Conservation (phyloP, 768 basidiomycete genomes). For the Naematelia aurantialba region DNA sequence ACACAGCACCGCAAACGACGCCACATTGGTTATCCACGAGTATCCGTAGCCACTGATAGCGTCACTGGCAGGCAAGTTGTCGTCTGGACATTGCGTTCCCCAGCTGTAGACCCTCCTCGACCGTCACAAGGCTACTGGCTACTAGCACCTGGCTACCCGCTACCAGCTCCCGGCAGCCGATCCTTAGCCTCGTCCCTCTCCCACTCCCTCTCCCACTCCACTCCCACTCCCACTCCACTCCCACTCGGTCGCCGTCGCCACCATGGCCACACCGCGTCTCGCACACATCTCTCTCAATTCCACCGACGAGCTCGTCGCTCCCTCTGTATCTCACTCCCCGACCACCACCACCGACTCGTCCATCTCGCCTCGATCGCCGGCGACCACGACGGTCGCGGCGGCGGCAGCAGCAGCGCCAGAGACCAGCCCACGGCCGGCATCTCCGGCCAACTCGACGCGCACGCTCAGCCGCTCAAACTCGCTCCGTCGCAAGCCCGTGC, state of each 20-base stretch:
- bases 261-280: neutral
- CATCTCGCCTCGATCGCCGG: neutral
- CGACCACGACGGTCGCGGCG: neutral
- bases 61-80: too few relatives aligned
- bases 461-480: neutral
- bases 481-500: slow-evolving; percentile 9
- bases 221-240: neutral
- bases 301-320: neutral
- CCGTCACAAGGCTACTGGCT: too few relatives aligned
- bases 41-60: too few relatives aligned
- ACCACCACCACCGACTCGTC: neutral
- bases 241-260: neutral
- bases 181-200: neutral
- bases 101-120: too few relatives aligned
- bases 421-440: neutral
- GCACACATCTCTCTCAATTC: neutral
- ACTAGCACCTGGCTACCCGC: too few relatives aligned
- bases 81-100: too few relatives aligned
- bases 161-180: too few relatives aligned
- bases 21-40: too few relatives aligned
- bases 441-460: neutral
- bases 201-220: neutral
- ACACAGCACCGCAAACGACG: too few relatives aligned
- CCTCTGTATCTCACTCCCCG: neutral
- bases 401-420: neutral